Evolutionary conservation across 1,139 yeast species (phyloP), one percentile per base, ranked within the genome.

Genomic region (Tardiomyces blankii): DNA sequence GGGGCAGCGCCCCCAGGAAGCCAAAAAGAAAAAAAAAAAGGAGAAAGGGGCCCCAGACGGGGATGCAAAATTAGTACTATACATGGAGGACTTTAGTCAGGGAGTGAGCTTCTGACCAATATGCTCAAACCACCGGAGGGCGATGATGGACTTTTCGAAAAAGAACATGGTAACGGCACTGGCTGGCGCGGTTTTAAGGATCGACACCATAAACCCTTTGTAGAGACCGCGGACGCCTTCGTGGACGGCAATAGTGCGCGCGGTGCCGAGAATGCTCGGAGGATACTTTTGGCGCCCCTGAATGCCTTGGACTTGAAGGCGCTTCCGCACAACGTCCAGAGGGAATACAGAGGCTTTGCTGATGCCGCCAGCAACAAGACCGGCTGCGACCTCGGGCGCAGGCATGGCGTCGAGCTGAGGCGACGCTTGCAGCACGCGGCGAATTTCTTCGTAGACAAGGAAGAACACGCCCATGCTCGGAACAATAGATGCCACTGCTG

Each of bases 261-360:
- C 18, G 7, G 41, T 14, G 13, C 16, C 21, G 19, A 39, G 12
- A 6, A 25, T 12, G 16, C 4, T 28, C 13, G 6, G 6, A 6
- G 32, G 32, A 7, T 21, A 21, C 7, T 4, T 7, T 7, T 21
- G 25, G 25, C 25, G 25, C 7, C 25, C 25, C 25, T 51, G 59
- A 2, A 74, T 67, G 35, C 70, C 70, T 46, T 74, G 72, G 55
- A 89, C 78, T 60, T 89, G 96, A 42, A 83, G 65, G 44, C 96
- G 69, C 56, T 89, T 81, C 33, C 96, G 70, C 5, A 89, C 60
- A 0, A 95, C 78, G 60, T 91, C 98, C 44, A 91, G 63, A 0
- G 98, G 98, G 62, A 87, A 91, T 0, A 88, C 80, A 0, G 78
- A 55, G 0, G 80, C 76, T 61, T 89, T 91, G 18, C 95, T 75